A percentile compares a stretch with the other conserved stretches of the same genome.
These are phyloP conservation scores for Austroboletus olivaceoglutinosus DNA, from an alignment of 1,284 basidiomycete species.

Conservation along the genomic window DNA sequence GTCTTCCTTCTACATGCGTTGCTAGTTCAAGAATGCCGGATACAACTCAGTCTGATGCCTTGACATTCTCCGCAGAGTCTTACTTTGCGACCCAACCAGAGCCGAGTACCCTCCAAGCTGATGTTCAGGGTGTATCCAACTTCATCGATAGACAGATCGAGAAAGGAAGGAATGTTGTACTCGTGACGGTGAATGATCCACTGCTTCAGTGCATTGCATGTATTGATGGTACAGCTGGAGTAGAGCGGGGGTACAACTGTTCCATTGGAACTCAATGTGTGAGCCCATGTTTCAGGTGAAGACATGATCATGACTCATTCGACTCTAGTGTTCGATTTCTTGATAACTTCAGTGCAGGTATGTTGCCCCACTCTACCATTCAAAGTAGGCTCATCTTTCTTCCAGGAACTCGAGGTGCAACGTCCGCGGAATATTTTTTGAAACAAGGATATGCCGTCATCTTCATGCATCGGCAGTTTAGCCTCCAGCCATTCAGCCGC, in stretches of 20 bases:
- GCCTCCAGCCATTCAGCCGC: slow-evolving; percentile 92
- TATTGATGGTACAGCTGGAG: slow-evolving; percentile 7
- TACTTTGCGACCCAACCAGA: slow-evolving; percentile 86
- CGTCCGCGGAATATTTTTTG: slow-evolving; percentile 97
- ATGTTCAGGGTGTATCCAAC: slow-evolving; percentile 57
- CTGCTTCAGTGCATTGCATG: slow-evolving; percentile 6
- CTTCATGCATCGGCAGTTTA: slow-evolving; percentile 97
- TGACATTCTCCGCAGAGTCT: slow-evolving; percentile 73
- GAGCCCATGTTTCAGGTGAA: slow-evolving; percentile 40
- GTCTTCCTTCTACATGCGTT: not conserved
- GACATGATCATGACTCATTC: slow-evolving; percentile 24
- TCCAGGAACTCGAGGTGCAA: slow-evolving; percentile 90
- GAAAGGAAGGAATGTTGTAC: slow-evolving; percentile 75
- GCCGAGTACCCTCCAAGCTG: slow-evolving; percentile 66
- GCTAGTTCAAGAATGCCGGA: slow-evolving; percentile 13
- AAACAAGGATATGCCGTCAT: slow-evolving; percentile 94
- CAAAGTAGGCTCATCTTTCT: not conserved
- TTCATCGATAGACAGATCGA: slow-evolving; percentile 74
- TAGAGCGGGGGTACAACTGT: slow-evolving; percentile 96
- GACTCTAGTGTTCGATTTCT: slow-evolving; percentile 86
- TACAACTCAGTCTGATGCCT: slow-evolving; percentile 11
- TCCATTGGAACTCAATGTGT: slow-evolving; percentile 95
- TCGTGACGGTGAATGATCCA: slow-evolving; percentile 79
- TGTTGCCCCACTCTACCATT: slow-evolving; percentile 23
- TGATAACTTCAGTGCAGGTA: slow-evolving; percentile 97